Base-by-base conservation (phyloP, 2,329 filamentous ascomycete species). In the Microcera coccophila region DNA sequence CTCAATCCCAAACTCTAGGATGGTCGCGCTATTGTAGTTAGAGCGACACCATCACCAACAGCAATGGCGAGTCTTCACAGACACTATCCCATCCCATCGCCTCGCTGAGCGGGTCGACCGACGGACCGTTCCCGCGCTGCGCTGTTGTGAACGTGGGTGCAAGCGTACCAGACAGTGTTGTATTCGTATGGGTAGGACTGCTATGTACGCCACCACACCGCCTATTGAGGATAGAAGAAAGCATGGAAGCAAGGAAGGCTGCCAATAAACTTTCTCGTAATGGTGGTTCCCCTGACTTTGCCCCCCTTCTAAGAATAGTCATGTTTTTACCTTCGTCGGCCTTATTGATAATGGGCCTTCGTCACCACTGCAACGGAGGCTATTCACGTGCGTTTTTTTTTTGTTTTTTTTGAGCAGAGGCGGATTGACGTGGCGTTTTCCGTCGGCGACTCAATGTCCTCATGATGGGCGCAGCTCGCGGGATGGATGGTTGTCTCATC, bases 281-380 rank as follows among this genome's bases (percentile, higher is more conserved):
- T 42, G 55, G 54, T 51, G 53, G 50, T 56, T 38, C 54, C 55
- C 56, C 56, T 59, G 52, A 55, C 55, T 59, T 58, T 58, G 52
- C 54, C 55, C 43, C 53, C 24, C 44, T 18, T 47, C 54, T 48
- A 59, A 58, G 55, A 59, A 59, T 59, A 58, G 56, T 33, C 22
- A 46, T 22, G 39, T 28, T 33, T 16, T 20, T 11, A 26, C 32
- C 35, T 22, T 38, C 26, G 36, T 44, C 42, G 19, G 26, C 35
- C 31, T 15, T 26, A 12, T 32, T 20, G 33, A 5, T 35, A 19
- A 35, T 17, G 33, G 33, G 16, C 10, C 10, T 20, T 35, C 7
- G 16, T 35, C 12, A 48, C 42, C 42, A 26, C 19, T 15, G 29
- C 24, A 19, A 31, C 35, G 40, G 46, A 48, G 46, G 46, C 46